Evolutionary conservation across 129 eudicot genomes (phyloP).

Genomic region (Centrapalus pauciflorus): DNA sequence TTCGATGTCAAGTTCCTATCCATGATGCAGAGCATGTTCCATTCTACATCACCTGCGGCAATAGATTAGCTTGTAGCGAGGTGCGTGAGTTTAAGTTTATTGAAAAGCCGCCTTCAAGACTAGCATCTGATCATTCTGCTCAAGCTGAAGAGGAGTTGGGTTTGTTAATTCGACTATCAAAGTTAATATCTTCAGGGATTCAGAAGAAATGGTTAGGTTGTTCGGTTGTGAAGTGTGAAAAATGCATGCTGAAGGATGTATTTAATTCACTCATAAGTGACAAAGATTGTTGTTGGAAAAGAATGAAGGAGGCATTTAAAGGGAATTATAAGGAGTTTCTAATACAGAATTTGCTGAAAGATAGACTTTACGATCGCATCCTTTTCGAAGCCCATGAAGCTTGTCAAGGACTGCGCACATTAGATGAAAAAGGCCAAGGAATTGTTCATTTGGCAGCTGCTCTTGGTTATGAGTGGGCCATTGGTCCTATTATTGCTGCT

Average conservation of each 20-base stretch:
- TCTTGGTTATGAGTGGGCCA: conserved; percentile 42
- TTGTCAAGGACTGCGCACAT: conserved; percentile 16
- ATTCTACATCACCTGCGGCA: conserved; percentile 31
- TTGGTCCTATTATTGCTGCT: conserved; percentile 25
- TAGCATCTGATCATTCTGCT: not conserved
- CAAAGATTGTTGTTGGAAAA: conserved; percentile 4
- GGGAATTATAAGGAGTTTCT: conserved; percentile 1
- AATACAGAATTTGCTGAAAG: conserved; percentile 29
- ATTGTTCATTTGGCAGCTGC: conserved; percentile 36
- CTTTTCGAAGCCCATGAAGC: conserved; percentile 19
- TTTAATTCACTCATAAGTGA: not conserved
- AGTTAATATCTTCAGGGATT: conserved; percentile 17
- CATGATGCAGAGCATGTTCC: conserved; percentile 29
- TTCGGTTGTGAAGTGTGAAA: conserved; percentile 21
- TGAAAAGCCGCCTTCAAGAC: not conserved
- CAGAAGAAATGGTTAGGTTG: conserved; percentile 17
- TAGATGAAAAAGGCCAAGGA: conserved; percentile 35
- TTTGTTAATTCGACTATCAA: conserved; percentile 14
- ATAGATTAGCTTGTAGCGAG: conserved; percentile 39
- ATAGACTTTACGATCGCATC: conserved; percentile 33
- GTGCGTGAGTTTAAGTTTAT: conserved; percentile 34
- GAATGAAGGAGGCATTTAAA: conserved; percentile 2
- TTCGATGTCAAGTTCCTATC: conserved; percentile 34
- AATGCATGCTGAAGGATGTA: conserved; percentile 25
- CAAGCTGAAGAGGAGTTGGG: conserved; percentile 9